phyloP scores from a whole-genome alignment of 495 filamentous ascomycete species.

The Tuber indicum region DNA sequence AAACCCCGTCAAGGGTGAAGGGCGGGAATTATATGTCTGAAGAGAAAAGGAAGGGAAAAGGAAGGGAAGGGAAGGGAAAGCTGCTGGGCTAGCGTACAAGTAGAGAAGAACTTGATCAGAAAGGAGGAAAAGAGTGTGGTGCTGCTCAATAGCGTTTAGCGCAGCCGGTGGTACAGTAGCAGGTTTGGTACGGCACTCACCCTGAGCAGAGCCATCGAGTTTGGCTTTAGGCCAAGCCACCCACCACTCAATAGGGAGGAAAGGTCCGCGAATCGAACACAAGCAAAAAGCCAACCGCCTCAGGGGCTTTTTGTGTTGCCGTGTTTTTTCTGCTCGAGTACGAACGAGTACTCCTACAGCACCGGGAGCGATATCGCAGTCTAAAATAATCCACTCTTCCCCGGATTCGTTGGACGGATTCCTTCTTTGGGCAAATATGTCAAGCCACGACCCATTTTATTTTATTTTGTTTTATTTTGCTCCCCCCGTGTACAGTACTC shows the following conservation, averaged over 20 bases:
- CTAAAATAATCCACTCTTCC: neutral
- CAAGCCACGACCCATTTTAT: neutral
- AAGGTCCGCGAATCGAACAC: neutral
- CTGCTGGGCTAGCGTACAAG: neutral
- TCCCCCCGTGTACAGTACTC: too few relatives aligned
- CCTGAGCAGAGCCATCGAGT: neutral
- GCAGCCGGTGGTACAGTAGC: neutral
- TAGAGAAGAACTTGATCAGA: neutral
- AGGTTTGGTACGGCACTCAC: neutral
- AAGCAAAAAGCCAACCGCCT: neutral
- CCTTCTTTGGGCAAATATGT: neutral
- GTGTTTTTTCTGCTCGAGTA: neutral
- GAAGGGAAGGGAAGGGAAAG: neutral
- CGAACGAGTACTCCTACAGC: too few relatives aligned
- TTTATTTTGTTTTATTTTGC: too few relatives aligned
- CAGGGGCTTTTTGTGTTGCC: constrained; percentile 4
- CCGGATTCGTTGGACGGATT: neutral
- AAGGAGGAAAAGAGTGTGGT: neutral
- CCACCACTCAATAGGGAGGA: neutral
- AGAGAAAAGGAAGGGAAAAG: neutral
- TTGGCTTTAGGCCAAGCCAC: neutral
- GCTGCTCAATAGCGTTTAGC: neutral
- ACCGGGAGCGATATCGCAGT: neutral
- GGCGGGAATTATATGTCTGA: constrained; percentile 3
- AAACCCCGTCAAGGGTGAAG: constrained; percentile 1